Evolutionary conservation across 2,329 filamentous ascomycete genomes (phyloP).

Genomic region (Venturia carpophila): DNA sequence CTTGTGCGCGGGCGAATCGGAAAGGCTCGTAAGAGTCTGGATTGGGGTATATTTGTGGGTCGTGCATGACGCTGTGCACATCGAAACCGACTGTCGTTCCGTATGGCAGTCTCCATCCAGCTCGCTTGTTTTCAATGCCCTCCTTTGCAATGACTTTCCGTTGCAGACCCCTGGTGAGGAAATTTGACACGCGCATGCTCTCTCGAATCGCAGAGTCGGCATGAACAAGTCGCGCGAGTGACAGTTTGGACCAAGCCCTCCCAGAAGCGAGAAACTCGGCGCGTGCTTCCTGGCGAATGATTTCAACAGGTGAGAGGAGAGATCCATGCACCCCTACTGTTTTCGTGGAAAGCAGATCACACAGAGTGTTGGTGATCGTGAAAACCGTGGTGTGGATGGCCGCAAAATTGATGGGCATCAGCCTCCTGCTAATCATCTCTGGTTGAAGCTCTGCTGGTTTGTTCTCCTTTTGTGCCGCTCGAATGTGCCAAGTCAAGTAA

Average conservation of each 20-base stretch:
- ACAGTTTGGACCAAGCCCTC: background rate
- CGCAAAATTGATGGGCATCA: slow-evolving; percentile 31
- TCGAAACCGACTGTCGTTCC: slow-evolving; percentile 30
- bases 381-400: slow-evolving; percentile 36
- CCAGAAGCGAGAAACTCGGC: background rate
- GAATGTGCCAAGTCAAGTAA: slow-evolving; percentile 36
- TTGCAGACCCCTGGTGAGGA: slow-evolving; percentile 26
- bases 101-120: slow-evolving; percentile 23
- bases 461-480: slow-evolving; percentile 29
- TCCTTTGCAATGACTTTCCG: slow-evolving; percentile 30
- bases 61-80: slow-evolving; percentile 11
- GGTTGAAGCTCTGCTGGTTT: slow-evolving; percentile 27
- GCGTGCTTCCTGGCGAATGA: slow-evolving; percentile 11
- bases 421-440: slow-evolving; percentile 30
- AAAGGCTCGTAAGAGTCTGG: slow-evolving; percentile 17
- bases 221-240: background rate
- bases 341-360: slow-evolving; percentile 27
- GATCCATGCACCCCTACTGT: background rate
- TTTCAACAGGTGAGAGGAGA: background rate
- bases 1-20: slow-evolving; percentile 14
- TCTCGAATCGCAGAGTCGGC: slow-evolving; percentile 19
- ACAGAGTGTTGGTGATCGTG: slow-evolving; percentile 33
- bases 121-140: slow-evolving; percentile 26
- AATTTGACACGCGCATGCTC: slow-evolving; percentile 18
- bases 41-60: slow-evolving; percentile 17